These are phyloP conservation scores for Exophiala bonariae DNA, from an alignment of 2,329 filamentous ascomycete genomes.

Conservation along the genomic window DNA sequence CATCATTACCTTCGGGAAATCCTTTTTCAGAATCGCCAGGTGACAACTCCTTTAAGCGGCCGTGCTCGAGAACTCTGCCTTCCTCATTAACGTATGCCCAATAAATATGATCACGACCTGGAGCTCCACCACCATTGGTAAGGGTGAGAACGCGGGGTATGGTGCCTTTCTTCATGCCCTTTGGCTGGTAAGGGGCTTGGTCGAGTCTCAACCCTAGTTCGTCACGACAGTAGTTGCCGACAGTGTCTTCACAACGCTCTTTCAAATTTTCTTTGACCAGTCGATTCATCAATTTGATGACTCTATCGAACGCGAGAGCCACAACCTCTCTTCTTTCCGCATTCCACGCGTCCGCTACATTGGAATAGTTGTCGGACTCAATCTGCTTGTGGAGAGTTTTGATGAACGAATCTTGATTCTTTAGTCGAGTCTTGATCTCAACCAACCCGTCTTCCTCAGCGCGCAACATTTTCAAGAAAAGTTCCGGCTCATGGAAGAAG, in stretches of 20 bases:
- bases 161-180: constrained; percentile 86
- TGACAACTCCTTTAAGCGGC: constrained; percentile 78
- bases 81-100: constrained; percentile 96
- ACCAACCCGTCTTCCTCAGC: constrained; percentile 92
- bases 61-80: constrained; percentile 82
- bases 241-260: constrained; percentile 88
- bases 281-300: constrained; percentile 81
- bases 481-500: constrained; percentile 78
- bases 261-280: constrained; percentile 93
- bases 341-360: constrained; percentile 94
- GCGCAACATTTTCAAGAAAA: constrained; percentile 96
- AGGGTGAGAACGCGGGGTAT: constrained; percentile 82
- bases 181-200: constrained; percentile 93
- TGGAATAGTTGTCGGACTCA: constrained; percentile 91
- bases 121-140: constrained; percentile 79
- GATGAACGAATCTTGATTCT: constrained; percentile 73
- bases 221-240: constrained; percentile 84
- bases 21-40: constrained; percentile 65
- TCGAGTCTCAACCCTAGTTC: constrained; percentile 88
- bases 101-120: constrained; percentile 72
- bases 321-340: constrained; percentile 81
- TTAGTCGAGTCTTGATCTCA: constrained; percentile 77
- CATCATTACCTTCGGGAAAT: constrained; percentile 63
- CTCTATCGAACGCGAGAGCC: constrained; percentile 75
- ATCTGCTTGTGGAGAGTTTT: constrained; percentile 79